Base-by-base conservation (phyloP, 257 asterid species). In the Cynanchum wilfordii region DNA sequence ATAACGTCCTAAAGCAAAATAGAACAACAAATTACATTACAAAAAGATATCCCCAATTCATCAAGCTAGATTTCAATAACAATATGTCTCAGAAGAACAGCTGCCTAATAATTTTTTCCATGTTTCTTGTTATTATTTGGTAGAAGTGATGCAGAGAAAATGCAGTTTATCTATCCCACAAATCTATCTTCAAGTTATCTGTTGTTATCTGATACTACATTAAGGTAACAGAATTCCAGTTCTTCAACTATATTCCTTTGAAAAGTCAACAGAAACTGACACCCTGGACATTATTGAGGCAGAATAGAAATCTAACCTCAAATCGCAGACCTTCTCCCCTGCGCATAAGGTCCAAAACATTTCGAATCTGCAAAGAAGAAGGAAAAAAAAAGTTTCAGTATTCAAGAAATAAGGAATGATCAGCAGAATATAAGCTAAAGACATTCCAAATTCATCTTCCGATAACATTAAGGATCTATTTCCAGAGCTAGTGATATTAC, bases 261-360 rank as follows among this genome's bases (percentile, higher is more conserved):
- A 24, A 45, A 42, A 15, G 20, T 10, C 25, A 72, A 45, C 49
- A 11, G 1, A 27, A 13, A 47, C 69, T 59, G 30, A 60, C 50
- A 27, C 44, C 38, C 59, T 5, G 25, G 30, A 27, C 10, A 60
- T 24, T 38, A 45, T 3, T 27, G 15, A 29, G 51, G 44, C 20
- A 72, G 50, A 27, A 25, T 55, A 75, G 70, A 71, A 76, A 54
- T 77, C 89, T 78, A 75, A 91, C 99, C 97, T 91, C 99, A n/a
- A 88, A 66, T 74, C 97, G 86, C 82, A 89, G 81, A 70, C 88
- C 89, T 78, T 95, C 99, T 40, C 97, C 98, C 69, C 99, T 84
- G 58, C 98, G 87, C 99, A 95, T 90, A 81, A 87, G 93, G 77
- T 89, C 97, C 84, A 95, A 77, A 66, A 95, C 98, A 77, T 83